Percentiles rank a stretch among this genome's conserved stretches.
Evolutionary conservation across 768 basidiomycete species (phyloP).

Genomic region (Lentinula boryana): DNA sequence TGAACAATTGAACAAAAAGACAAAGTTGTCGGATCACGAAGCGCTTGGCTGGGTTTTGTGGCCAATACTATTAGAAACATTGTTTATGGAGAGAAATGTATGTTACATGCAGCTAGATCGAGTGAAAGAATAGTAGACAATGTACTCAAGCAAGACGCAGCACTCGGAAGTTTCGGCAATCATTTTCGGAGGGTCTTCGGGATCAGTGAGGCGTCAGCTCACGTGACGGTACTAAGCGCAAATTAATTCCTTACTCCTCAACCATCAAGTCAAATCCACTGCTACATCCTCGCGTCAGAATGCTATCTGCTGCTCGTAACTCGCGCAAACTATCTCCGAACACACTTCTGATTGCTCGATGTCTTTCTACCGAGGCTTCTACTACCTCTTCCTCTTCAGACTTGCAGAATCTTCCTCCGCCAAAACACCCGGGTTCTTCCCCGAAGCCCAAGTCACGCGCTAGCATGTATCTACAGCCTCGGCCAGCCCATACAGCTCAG

Average conservation of each 20-base stretch:
- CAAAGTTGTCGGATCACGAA: neutral
- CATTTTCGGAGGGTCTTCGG: neutral
- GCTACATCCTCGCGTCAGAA: neutral
- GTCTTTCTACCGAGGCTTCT: slow-evolving; percentile 37
- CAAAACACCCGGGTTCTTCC: slow-evolving; percentile 16
- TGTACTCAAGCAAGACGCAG: too few relatives aligned
- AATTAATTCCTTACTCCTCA: neutral
- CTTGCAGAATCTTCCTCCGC: slow-evolving; percentile 29
- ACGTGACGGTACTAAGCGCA: neutral
- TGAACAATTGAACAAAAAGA: neutral
- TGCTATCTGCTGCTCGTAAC: slow-evolving; percentile 1
- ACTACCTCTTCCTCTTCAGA: slow-evolving; percentile 20
- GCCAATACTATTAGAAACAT: neutral
- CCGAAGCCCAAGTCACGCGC: slow-evolving; percentile 25
- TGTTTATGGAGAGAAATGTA: too few relatives aligned
- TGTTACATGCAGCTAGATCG: too few relatives aligned
- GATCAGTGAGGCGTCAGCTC: neutral
- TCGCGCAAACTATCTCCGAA: slow-evolving; percentile 1
- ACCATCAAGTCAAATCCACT: neutral
- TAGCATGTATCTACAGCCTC: slow-evolving; percentile 40
- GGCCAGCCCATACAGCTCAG: slow-evolving; percentile 32
- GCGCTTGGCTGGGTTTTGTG: neutral
- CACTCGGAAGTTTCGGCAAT: too few relatives aligned
- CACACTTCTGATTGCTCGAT: slow-evolving; percentile 22
- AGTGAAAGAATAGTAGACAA: too few relatives aligned